Conservation (phyloP, 2,329 filamentous ascomycete genomes). For the Aspergillaceae sp. region DNA sequence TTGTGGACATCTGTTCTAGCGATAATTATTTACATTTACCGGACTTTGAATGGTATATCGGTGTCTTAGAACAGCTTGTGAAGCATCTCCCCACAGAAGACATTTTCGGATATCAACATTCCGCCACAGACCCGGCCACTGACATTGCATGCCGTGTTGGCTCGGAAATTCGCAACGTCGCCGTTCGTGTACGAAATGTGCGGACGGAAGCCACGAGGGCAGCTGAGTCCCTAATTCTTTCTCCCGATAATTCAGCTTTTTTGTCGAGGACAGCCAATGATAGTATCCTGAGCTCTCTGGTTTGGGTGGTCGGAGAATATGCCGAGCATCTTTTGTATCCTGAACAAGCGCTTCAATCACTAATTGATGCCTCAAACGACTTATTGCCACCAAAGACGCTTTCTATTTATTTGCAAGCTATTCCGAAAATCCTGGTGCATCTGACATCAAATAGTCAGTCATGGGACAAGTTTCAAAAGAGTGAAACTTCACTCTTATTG, state of each 20-base stretch:
- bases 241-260: constrained; percentile 53
- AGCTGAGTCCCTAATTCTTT: constrained; percentile 62
- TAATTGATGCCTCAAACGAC: constrained; percentile 59
- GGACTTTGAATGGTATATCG: constrained; percentile 98
- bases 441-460: constrained; percentile 56
- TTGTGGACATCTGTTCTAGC: constrained; percentile 80
- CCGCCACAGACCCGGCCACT: constrained; percentile 5
- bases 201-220: constrained; percentile 71
- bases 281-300: constrained; percentile 64
- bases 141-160: constrained; percentile 52
- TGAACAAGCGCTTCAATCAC: constrained; percentile 61
- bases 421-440: constrained; percentile 73
- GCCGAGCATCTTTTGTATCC: constrained; percentile 61
- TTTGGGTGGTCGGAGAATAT: constrained; percentile 87
- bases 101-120: constrained; percentile 12
- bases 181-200: constrained; percentile 82
- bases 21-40: constrained; percentile 77
- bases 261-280: constrained; percentile 43
- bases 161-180: constrained; percentile 76
- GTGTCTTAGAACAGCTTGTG: constrained; percentile 77
- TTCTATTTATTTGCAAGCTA: constrained; percentile 72
- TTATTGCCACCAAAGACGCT: constrained; percentile 57
- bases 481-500: constrained; percentile 66
- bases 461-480: constrained; percentile 68
- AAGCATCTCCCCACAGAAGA: constrained; percentile 44